Conservation (phyloP, 257 asterid genomes). For the Nicotiana noctiflora region DNA sequence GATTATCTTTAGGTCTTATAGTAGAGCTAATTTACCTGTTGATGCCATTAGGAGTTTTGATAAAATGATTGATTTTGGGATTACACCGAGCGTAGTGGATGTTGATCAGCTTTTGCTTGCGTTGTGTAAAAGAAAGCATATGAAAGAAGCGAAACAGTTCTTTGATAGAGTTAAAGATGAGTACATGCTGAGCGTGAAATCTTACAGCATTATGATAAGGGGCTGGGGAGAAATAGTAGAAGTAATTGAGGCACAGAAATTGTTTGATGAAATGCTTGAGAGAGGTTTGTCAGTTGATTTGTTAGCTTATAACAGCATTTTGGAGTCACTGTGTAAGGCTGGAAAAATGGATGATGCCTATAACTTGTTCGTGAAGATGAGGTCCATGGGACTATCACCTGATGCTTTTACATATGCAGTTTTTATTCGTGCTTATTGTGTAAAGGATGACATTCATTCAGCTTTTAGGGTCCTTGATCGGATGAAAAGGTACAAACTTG, state of each 20-base stretch:
- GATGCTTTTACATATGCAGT: slow-evolving; percentile 71
- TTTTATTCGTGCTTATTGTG: slow-evolving; percentile 56
- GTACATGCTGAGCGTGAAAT: slow-evolving; percentile 38
- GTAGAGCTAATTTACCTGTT: slow-evolving; percentile 65
- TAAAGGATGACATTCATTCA: slow-evolving; percentile 47
- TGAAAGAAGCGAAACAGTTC: slow-evolving; percentile 53
- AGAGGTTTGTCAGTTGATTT: slow-evolving; percentile 51
- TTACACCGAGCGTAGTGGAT: slow-evolving; percentile 48
- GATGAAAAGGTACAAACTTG: slow-evolving; percentile 56
- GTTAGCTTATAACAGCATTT: slow-evolving; percentile 61
- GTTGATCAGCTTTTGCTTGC: slow-evolving; percentile 59
- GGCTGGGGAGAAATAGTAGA: slow-evolving; percentile 79
- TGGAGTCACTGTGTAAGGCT: slow-evolving; percentile 67
- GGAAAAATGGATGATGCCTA: slow-evolving; percentile 65
- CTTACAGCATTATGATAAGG: slow-evolving; percentile 69
- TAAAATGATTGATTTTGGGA: slow-evolving; percentile 74
- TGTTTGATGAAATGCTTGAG: slow-evolving; percentile 74
- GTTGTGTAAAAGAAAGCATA: slow-evolving; percentile 66
- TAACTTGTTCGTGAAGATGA: slow-evolving; percentile 42
- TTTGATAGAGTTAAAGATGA: slow-evolving; percentile 45
- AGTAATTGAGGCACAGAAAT: slow-evolving; percentile 28
- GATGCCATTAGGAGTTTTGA: slow-evolving; percentile 75
- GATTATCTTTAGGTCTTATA: slow-evolving; percentile 54
- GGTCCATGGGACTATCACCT: slow-evolving; percentile 48
- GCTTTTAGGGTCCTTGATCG: slow-evolving; percentile 60